phyloP scores from a whole-genome alignment of 805 yeast genomes.

The Candida maris region DNA sequence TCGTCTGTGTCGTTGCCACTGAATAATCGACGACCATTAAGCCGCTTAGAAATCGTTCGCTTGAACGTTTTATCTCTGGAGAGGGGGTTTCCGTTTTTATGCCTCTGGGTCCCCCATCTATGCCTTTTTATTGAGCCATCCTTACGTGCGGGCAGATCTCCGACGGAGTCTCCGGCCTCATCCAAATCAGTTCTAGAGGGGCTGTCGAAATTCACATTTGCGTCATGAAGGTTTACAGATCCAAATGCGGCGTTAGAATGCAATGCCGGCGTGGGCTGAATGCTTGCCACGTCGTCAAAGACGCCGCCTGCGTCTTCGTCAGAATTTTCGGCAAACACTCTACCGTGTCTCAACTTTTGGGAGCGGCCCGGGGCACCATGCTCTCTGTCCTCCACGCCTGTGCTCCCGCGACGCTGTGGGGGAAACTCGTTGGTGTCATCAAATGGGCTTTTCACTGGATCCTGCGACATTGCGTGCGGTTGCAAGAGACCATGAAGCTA shows the following conservation, averaged over 20 bases:
- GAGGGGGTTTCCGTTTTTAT: constrained; percentile 62
- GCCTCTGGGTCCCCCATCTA: constrained; percentile 90
- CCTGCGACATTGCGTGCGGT: constrained; percentile 9
- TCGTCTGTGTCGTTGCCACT: constrained; percentile 19
- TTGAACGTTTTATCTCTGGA: constrained; percentile 57
- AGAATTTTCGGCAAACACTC: neutral
- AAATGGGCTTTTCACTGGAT: constrained; percentile 12
- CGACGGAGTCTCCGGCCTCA: constrained; percentile 23
- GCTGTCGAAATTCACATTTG: constrained; percentile 15
- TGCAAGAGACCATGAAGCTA: neutral
- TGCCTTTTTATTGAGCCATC: constrained; percentile 64
- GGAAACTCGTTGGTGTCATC: constrained; percentile 17
- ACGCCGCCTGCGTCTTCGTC: constrained; percentile 5
- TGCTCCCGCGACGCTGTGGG: neutral
- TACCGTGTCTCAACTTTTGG: neutral
- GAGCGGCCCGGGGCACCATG: neutral
- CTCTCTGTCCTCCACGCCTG: constrained; percentile 4
- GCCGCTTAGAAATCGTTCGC: constrained; percentile 21
- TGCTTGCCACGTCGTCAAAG: constrained; percentile 10
- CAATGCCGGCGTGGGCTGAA: constrained; percentile 25
- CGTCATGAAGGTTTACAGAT: constrained; percentile 16
- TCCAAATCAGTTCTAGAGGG: constrained; percentile 15
- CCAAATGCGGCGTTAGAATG: constrained; percentile 14
- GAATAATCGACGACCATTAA: constrained; percentile 22
- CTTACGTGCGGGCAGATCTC: constrained; percentile 30